These are phyloP conservation scores for Leccinum pallidistipes DNA, from an alignment of 1,284 basidiomycete genomes.

Conservation along the genomic window DNA sequence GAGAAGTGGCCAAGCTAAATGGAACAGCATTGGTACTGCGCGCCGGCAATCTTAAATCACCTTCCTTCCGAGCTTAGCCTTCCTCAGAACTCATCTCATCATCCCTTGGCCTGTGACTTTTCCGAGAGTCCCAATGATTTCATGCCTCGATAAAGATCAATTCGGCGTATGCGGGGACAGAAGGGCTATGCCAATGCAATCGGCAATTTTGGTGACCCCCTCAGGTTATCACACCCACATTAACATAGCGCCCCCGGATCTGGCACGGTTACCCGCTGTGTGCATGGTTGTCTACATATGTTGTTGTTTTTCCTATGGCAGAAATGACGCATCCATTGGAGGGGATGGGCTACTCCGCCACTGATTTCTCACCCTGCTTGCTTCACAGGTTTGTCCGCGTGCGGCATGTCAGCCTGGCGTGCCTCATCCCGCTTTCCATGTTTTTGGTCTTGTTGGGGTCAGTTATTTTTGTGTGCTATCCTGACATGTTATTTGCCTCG, in stretches of 20 bases:
- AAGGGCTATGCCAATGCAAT: background rate
- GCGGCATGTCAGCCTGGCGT: background rate
- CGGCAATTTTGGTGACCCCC: conserved; percentile 6
- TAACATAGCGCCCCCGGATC: background rate
- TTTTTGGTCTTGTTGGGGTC: background rate
- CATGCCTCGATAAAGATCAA: background rate
- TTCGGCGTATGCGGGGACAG: conserved; percentile 8
- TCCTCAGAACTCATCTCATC: background rate
- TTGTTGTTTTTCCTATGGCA: conserved; percentile 30
- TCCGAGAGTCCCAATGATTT: background rate
- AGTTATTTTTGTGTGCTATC: background rate
- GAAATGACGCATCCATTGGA: conserved; percentile 31
- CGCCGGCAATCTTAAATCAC: background rate
- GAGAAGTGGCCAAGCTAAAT: background rate
- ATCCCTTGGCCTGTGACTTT: background rate
- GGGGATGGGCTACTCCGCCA: conserved; percentile 11
- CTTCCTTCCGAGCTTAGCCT: conserved; percentile 1
- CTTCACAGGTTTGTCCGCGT: background rate
- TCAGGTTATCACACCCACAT: background rate
- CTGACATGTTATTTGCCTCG: conserved; percentile 5
- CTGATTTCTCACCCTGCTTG: conserved; percentile 22
- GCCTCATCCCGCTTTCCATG: background rate
- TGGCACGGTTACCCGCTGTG: background rate
- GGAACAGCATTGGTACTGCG: background rate
- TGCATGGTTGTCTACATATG: background rate